Conservation (phyloP, 2,329 filamentous ascomycete genomes). For the Hymenotorrendiella dingleyae region DNA sequence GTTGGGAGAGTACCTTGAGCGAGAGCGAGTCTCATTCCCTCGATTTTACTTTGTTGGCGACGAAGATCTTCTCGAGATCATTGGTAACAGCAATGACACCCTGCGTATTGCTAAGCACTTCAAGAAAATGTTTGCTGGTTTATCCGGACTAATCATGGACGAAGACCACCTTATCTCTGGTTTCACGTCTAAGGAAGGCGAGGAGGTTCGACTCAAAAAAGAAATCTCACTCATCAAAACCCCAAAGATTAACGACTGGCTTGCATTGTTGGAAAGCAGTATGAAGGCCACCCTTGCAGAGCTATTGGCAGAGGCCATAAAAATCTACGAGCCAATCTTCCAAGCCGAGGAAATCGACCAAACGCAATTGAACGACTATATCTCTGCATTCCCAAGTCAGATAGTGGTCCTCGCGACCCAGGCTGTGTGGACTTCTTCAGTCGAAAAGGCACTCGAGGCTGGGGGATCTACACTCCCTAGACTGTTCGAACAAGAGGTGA, state of each 20-base stretch:
- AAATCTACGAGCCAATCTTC: slow-evolving; percentile 76
- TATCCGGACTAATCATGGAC: slow-evolving; percentile 85
- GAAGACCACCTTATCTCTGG: slow-evolving; percentile 85
- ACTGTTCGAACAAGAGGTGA: slow-evolving; percentile 76
- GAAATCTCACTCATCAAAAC: slow-evolving; percentile 90
- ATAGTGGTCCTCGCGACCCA: slow-evolving; percentile 94
- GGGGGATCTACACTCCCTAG: slow-evolving; percentile 64
- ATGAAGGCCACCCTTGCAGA: slow-evolving; percentile 96
- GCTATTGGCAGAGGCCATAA: slow-evolving; percentile 77
- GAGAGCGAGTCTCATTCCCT: slow-evolving; percentile 94
- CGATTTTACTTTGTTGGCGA: slow-evolving; percentile 99
- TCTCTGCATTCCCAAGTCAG: slow-evolving; percentile 81
- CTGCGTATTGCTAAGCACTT: slow-evolving; percentile 96
- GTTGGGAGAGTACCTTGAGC: slow-evolving; percentile 94
- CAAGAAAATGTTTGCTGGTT: slow-evolving; percentile 99
- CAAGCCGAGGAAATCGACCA: slow-evolving; percentile 63
- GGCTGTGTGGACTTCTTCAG: slow-evolving; percentile 84
- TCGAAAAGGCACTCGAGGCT: slow-evolving; percentile 68
- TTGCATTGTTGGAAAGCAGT: slow-evolving; percentile 82
- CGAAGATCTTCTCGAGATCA: slow-evolving; percentile 96
- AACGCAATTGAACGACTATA: slow-evolving; percentile 69
- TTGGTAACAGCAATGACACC: slow-evolving; percentile 98
- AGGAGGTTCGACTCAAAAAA: slow-evolving; percentile 79
- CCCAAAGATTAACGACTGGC: slow-evolving; percentile 97
- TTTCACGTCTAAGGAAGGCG: slow-evolving; percentile 92